Conservation (phyloP, 2,329 filamentous ascomycete genomes). For the Fusarium sarcochroum region DNA sequence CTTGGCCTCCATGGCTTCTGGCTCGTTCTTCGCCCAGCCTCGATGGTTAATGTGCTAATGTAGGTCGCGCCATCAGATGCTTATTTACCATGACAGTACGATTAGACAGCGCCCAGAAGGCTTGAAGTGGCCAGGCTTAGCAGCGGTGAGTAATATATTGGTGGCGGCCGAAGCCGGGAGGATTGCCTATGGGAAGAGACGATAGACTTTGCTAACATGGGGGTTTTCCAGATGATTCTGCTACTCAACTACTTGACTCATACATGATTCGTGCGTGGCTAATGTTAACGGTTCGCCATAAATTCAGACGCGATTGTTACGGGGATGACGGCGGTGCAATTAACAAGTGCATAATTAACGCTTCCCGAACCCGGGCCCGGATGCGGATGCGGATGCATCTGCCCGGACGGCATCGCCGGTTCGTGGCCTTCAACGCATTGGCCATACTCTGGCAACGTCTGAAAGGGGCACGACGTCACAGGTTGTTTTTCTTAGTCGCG, state of each 20-base stretch:
- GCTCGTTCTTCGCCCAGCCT: slow-evolving; percentile 49
- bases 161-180: slow-evolving; percentile 30
- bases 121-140: slow-evolving; percentile 16
- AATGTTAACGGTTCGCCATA: neutral
- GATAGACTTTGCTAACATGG: neutral
- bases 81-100: slow-evolving; percentile 41
- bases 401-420: slow-evolving; percentile 33
- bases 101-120: slow-evolving; percentile 17
- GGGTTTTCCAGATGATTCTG: slow-evolving; percentile 32
- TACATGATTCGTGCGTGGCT: slow-evolving; percentile 9
- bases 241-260: slow-evolving; percentile 12
- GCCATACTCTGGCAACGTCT: slow-evolving; percentile 1
- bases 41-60: slow-evolving; percentile 39
- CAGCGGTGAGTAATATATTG: slow-evolving; percentile 13
- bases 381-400: slow-evolving; percentile 11
- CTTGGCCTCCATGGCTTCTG: neutral
- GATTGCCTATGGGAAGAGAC: neutral
- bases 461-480: slow-evolving; percentile 24
- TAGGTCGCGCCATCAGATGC: slow-evolving; percentile 42
- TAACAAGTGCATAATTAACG: slow-evolving; percentile 2
- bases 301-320: neutral
- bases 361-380: slow-evolving; percentile 17
- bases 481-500: neutral
- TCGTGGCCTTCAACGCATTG: slow-evolving; percentile 12
- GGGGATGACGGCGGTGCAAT: slow-evolving; percentile 6